Evolutionary conservation across 2,329 filamentous ascomycete genomes (phyloP).

Genomic region (Diplodia corticola): DNA sequence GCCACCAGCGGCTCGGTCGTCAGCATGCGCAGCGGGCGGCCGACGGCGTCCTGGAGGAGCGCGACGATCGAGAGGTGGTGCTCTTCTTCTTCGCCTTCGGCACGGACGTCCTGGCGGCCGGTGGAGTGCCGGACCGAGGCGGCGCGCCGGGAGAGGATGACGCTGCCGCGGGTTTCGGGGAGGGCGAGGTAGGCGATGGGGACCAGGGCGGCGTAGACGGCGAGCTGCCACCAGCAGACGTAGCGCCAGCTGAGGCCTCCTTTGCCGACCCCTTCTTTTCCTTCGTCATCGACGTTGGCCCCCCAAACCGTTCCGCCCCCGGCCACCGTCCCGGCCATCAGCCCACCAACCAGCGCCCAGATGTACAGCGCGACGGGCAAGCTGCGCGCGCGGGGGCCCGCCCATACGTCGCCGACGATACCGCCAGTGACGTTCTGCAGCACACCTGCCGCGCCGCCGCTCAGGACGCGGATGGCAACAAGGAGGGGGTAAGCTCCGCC

Average conservation of each 20-base stretch:
- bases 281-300: constrained; percentile 29
- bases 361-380: constrained; percentile 46
- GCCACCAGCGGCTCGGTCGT: constrained; percentile 53
- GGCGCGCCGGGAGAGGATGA: constrained; percentile 40
- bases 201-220: constrained; percentile 45
- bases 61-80: neutral
- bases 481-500: constrained; percentile 46
- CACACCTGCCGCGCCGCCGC: constrained; percentile 46
- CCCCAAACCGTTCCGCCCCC: constrained; percentile 30
- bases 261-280: neutral
- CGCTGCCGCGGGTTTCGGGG: constrained; percentile 48
- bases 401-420: constrained; percentile 41
- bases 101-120: constrained; percentile 35
- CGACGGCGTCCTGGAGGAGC: constrained; percentile 25
- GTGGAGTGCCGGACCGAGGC: constrained; percentile 27
- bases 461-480: constrained; percentile 46
- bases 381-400: constrained; percentile 41
- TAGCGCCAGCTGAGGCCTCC: constrained; percentile 2
- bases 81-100: neutral
- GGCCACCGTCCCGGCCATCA: constrained; percentile 38
- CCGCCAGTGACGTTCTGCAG: constrained; percentile 43
- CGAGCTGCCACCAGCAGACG: constrained; percentile 42
- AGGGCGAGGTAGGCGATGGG: constrained; percentile 44
- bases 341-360: constrained; percentile 35
- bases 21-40: constrained; percentile 43